Evolutionary conservation across 371 early-diverging fungal species (phyloP).

Genomic region (Actinomucor elegans): DNA sequence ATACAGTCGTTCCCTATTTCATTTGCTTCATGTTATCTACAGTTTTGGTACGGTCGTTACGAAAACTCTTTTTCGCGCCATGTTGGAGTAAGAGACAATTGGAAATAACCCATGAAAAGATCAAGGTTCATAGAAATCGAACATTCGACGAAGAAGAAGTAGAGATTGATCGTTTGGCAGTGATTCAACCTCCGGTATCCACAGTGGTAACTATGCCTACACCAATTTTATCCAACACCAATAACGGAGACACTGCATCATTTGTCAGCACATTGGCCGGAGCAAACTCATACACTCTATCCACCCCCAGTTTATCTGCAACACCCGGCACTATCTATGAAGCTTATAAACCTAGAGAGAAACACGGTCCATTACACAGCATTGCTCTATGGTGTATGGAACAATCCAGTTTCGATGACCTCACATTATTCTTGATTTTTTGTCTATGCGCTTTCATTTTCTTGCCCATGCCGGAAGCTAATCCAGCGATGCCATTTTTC

Average conservation of each 20-base stretch:
- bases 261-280: constrained; percentile 2
- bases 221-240: neutral
- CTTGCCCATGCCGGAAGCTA: constrained; percentile 21
- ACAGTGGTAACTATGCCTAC: neutral
- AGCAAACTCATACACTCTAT: too few species aligned
- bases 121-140: neutral
- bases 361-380: constrained; percentile 13
- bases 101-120: neutral
- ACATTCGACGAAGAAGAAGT: constrained; percentile 11
- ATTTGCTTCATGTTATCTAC: constrained; percentile 12
- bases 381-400: constrained; percentile 23
- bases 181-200: neutral
- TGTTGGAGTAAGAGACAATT: neutral
- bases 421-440: constrained; percentile 15
- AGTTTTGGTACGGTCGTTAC: constrained; percentile 10
- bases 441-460: constrained; percentile 21
- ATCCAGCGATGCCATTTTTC: constrained; percentile 22
- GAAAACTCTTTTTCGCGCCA: neutral
- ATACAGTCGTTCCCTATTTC: constrained; percentile 21
- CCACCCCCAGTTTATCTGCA: neutral
- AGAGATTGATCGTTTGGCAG: neutral
- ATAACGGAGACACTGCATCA: neutral
- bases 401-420: constrained; percentile 21
- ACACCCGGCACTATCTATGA: neutral
- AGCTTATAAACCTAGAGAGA: neutral